Base-by-base conservation (phyloP, 2,329 filamentous ascomycete species). In the Torrubiellomyces zombiae region DNA sequence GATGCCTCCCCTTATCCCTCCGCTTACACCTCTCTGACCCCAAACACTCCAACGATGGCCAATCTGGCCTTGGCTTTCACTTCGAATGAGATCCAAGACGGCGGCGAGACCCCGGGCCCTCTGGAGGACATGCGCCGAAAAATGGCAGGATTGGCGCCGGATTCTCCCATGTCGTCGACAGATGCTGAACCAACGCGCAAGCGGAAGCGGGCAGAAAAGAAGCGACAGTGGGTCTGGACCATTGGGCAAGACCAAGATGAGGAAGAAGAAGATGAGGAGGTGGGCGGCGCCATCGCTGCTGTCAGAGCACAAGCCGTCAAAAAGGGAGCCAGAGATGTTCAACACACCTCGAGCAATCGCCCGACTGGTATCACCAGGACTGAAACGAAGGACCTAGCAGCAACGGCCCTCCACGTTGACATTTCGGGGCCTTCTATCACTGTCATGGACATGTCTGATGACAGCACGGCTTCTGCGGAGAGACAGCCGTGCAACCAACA, bases 141-240 rank as follows among this genome's bases (percentile, higher is more conserved):
- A 16, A 63, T 72, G 59, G 62, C 59, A 1, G 52, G 55, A 3
- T 42, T 66, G 23, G 50, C 38, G 6, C 44, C 57, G 0, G 51
- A 52, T 12, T 56, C 55, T 3, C 53, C 55, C 2, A 32, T 51
- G 2, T 53, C 49, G 2, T 55, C 60, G 0, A 48, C 50, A 1
- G 57, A 48, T 2, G 36, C 47, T 4, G 51, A 48, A 1, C 58
- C 58, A 3, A 50, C 64, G 23, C 55, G 58, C n/a, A 71, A 68
- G 42, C 53, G 59, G 7, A 67, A 58, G 32, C 42, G 50, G 16
- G 55, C 53, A 39, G 69, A 74, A 35, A 73, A 69, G 56, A 71
- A 65, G 45, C 53, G 68, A 9, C 61, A 61, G 21, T 75, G 69
- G 70, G 63, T 70, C 18, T 75, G 70, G 70, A 75, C 70, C 2